phyloP scores from a whole-genome alignment of 2,329 filamentous ascomycete species.

The Penicillium digitatum region DNA sequence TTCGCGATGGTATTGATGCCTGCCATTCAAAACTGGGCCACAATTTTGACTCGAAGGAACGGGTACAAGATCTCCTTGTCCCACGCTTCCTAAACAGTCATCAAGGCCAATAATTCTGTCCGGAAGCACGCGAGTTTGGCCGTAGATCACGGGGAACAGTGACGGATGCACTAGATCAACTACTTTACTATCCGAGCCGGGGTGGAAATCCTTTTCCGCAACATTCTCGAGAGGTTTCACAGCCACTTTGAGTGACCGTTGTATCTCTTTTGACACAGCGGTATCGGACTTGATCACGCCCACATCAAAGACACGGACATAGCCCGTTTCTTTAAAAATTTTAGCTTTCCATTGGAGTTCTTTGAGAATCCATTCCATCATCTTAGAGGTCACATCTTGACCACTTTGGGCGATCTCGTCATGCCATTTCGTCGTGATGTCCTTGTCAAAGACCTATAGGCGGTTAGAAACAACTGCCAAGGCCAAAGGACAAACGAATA shows the following conservation, averaged over 20 bases:
- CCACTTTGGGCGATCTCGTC: slow-evolving; percentile 24
- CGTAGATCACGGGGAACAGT: slow-evolving; percentile 36
- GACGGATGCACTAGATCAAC: slow-evolving; percentile 65
- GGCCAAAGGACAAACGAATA: neutral
- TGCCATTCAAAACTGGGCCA: neutral
- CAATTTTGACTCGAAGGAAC: neutral
- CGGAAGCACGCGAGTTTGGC: slow-evolving; percentile 24
- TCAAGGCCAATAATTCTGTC: slow-evolving; percentile 19
- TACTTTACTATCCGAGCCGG: slow-evolving; percentile 54
- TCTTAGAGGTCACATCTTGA: slow-evolving; percentile 30
- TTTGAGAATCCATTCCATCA: slow-evolving; percentile 43
- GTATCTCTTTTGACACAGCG: slow-evolving; percentile 41
- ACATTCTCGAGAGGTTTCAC: slow-evolving; percentile 53
- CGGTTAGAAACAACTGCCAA: neutral
- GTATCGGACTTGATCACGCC: slow-evolving; percentile 54
- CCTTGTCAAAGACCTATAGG: slow-evolving; percentile 33
- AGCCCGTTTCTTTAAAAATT: slow-evolving; percentile 37
- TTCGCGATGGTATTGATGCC: neutral
- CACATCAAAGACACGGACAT: slow-evolving; percentile 46
- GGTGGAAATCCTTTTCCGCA: slow-evolving; percentile 63
- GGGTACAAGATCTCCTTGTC: slow-evolving; percentile 13
- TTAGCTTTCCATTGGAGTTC: slow-evolving; percentile 51
- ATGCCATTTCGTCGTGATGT: slow-evolving; percentile 35
- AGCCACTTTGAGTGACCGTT: slow-evolving; percentile 44
- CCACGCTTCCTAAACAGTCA: slow-evolving; percentile 23